A percentile compares a stretch with the other conserved stretches of the same genome.
phyloP scores from a whole-genome alignment of 768 basidiomycete genomes.

The Auriculariales sp. region DNA sequence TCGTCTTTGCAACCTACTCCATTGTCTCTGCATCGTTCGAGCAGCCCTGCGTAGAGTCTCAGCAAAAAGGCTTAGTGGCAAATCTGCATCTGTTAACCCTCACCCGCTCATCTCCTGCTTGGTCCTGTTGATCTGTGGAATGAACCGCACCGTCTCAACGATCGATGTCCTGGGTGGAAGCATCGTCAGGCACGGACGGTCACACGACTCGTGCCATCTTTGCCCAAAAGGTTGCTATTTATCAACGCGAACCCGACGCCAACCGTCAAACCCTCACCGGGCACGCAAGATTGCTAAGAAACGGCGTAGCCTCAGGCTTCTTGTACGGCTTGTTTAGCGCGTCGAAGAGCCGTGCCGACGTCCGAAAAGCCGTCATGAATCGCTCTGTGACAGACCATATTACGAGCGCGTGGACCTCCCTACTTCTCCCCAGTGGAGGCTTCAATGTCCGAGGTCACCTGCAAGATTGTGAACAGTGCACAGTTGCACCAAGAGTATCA shows the following conservation, averaged over 20 bases:
- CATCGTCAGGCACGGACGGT: slow-evolving; percentile 76
- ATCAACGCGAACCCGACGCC: slow-evolving; percentile 63
- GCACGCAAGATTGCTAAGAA: slow-evolving; percentile 76
- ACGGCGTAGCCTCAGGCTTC: slow-evolving; percentile 31
- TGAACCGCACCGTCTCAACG: slow-evolving; percentile 82
- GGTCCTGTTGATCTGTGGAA: slow-evolving; percentile 77
- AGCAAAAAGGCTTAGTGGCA: too few species aligned
- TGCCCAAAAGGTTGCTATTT: slow-evolving; percentile 38
- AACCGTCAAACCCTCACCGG: slow-evolving; percentile 86
- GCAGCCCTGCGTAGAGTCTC: too few species aligned
- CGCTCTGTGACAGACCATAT: background rate
- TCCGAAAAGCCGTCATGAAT: slow-evolving; percentile 15
- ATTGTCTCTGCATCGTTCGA: slow-evolving; percentile 55
- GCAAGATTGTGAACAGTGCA: too few species aligned
- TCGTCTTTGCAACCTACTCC: slow-evolving; percentile 44
- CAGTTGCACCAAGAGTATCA: too few species aligned
- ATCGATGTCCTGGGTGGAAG: slow-evolving; percentile 79
- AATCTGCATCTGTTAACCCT: too few species aligned
- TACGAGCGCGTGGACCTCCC: background rate
- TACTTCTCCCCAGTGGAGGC: too few species aligned
- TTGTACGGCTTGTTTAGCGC: slow-evolving; percentile 43
- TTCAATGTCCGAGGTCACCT: too few species aligned
- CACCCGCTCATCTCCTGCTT: slow-evolving; percentile 56
- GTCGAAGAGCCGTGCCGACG: slow-evolving; percentile 58
- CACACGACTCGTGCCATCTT: slow-evolving; percentile 55